Evolutionary conservation across 768 basidiomycete species (phyloP).

Genomic region (Mycena chlorophos): DNA sequence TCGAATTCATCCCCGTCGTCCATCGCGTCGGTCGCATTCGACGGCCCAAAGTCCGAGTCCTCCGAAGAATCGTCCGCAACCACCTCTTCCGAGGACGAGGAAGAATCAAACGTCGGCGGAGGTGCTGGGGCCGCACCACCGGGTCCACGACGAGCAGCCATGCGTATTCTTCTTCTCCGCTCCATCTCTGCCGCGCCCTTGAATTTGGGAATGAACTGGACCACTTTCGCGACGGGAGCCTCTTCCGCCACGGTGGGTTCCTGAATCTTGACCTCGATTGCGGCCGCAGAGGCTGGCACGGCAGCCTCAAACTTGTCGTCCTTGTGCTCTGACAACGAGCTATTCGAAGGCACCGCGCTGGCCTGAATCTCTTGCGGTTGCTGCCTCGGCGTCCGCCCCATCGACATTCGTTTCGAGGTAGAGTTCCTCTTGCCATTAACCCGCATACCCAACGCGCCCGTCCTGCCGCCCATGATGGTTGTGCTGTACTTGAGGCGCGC

Average conservation of each 20-base stretch:
- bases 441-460: conserved; percentile 75
- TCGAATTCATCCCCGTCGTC: conserved; percentile 78
- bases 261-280: conserved; percentile 44
- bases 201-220: conserved; percentile 75
- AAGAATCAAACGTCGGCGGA: conserved; percentile 45
- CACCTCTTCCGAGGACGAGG: conserved; percentile 55
- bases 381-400: conserved; percentile 32
- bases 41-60: conserved; percentile 50
- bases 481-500: conserved; percentile 75
- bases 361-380: conserved; percentile 31
- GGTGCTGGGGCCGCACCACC: conserved; percentile 35
- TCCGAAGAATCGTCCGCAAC: conserved; percentile 50
- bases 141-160: conserved; percentile 61
- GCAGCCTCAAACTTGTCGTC: conserved; percentile 26
- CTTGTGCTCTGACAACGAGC: conserved; percentile 27
- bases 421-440: conserved; percentile 65
- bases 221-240: conserved; percentile 48
- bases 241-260: conserved; percentile 43
- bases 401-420: conserved; percentile 50
- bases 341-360: conserved; percentile 32
- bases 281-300: conserved; percentile 30
- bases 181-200: conserved; percentile 89
- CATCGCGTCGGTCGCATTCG: conserved; percentile 48
- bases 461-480: conserved; percentile 80
- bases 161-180: conserved; percentile 59